phyloP scores from a whole-genome alignment of 73 alveolate genomes.

The Breviolum minutum region DNA sequence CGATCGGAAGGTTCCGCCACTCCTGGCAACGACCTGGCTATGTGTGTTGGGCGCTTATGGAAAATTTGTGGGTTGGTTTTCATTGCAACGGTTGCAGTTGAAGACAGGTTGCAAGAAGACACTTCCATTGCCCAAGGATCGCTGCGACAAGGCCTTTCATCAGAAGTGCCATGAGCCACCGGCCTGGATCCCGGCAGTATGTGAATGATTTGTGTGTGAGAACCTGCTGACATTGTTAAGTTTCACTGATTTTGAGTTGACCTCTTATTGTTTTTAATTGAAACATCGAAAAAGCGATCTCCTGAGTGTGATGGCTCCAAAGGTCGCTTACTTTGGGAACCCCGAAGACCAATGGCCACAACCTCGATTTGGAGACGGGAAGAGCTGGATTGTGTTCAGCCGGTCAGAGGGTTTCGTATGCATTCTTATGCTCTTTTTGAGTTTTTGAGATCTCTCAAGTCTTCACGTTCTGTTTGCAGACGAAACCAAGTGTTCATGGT shows the following conservation, averaged over 20 bases:
- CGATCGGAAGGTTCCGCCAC: background rate
- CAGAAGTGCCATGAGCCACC: slow-evolving; percentile 61
- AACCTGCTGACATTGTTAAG: background rate
- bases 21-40: slow-evolving; percentile 33
- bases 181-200: slow-evolving; percentile 4
- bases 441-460: no score
- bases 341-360: slow-evolving; percentile 65
- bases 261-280: no score
- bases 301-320: background rate
- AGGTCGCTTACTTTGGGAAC: slow-evolving; percentile 61
- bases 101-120: background rate
- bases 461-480: no score
- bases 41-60: background rate
- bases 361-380: background rate
- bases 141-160: slow-evolving; percentile 81
- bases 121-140: slow-evolving; percentile 36
- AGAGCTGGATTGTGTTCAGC: no score
- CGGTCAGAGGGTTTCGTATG: no score
- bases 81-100: background rate
- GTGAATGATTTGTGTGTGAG: background rate
- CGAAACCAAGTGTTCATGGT: no score
- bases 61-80: background rate
- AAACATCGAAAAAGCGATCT: background rate
- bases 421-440: no score
- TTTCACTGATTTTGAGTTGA: background rate